These are phyloP conservation scores for Mortierella sp. DNA, from an alignment of 371 early-diverging fungal genomes.

Conservation along the genomic window DNA sequence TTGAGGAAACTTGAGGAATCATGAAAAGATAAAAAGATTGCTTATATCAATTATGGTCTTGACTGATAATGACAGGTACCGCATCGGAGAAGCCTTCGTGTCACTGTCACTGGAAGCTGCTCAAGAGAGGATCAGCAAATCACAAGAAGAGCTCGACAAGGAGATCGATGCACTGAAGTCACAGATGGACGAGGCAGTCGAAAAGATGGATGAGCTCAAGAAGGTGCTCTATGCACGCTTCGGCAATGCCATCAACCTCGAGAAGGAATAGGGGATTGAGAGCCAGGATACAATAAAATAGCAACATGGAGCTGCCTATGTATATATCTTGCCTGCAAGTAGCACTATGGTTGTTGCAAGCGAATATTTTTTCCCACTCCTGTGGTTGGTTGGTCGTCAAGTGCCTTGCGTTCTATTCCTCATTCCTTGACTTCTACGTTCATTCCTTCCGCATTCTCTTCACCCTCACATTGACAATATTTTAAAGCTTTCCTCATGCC, in stretches of 20 bases:
- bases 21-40: too few relatives aligned
- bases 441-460: not conserved
- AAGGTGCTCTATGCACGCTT: conserved; percentile 90
- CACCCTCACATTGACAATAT: not conserved
- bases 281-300: not conserved
- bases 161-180: conserved; percentile 71
- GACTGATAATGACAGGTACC: conserved; percentile 70
- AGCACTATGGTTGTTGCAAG: too few relatives aligned
- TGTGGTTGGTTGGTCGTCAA: not conserved
- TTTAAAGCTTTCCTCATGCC: not conserved
- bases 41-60: too few relatives aligned
- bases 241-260: conserved; percentile 94
- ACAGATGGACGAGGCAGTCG: conserved; percentile 75
- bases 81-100: conserved; percentile 91
- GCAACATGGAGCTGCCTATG: not conserved
- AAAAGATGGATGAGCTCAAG: conserved; percentile 89
- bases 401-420: not conserved
- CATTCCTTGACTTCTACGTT: not conserved
- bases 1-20: too few relatives aligned
- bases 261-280: conserved; percentile 69
- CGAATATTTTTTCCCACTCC: too few relatives aligned
- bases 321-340: too few relatives aligned
- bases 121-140: conserved; percentile 75
- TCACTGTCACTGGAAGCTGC: conserved; percentile 80
- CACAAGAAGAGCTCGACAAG: conserved; percentile 66